These are phyloP conservation scores for Xylaria sp. DNA, from an alignment of 2,329 filamentous ascomycete genomes.

Conservation along the genomic window DNA sequence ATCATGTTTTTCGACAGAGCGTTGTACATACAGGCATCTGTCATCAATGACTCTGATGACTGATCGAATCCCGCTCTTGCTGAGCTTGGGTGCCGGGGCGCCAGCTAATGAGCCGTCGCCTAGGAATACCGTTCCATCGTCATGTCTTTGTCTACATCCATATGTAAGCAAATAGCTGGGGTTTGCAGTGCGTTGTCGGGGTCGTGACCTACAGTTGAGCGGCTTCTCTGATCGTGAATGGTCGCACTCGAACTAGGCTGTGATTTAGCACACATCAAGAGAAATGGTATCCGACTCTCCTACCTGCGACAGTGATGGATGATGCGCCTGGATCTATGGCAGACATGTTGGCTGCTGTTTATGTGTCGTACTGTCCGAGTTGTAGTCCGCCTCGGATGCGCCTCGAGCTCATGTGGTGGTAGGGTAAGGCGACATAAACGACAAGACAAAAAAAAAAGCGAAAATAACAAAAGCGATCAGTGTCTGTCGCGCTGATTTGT, in stretches of 20 bases:
- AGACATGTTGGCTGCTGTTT: slow-evolving; percentile 46
- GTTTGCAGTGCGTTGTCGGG: neutral
- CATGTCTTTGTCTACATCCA: slow-evolving; percentile 65
- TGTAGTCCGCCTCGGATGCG: slow-evolving; percentile 25
- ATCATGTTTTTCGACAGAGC: neutral
- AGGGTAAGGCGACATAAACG: slow-evolving; percentile 40
- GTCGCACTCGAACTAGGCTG: slow-evolving; percentile 71
- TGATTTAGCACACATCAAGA: neutral
- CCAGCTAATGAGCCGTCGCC: slow-evolving; percentile 95
- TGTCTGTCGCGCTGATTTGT: slow-evolving; percentile 3
- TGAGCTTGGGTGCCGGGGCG: slow-evolving; percentile 83
- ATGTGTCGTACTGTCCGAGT: slow-evolving; percentile 17
- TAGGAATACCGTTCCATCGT: slow-evolving; percentile 92
- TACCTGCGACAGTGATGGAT: slow-evolving; percentile 69
- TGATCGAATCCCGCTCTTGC: slow-evolving; percentile 84
- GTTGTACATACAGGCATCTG: slow-evolving; percentile 81
- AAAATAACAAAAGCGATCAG: neutral
- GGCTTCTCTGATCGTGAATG: slow-evolving; percentile 88
- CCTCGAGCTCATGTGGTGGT: slow-evolving; percentile 18
- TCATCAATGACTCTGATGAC: slow-evolving; percentile 98
- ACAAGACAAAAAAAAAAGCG: slow-evolving; percentile 10
- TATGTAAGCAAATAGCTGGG: slow-evolving; percentile 31
- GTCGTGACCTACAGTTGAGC: slow-evolving; percentile 75
- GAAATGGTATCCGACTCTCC: slow-evolving; percentile 46
- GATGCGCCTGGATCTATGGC: slow-evolving; percentile 59